Conservation (phyloP, 208 protist genomes). For the Plasmodiophora brassicae region DNA sequence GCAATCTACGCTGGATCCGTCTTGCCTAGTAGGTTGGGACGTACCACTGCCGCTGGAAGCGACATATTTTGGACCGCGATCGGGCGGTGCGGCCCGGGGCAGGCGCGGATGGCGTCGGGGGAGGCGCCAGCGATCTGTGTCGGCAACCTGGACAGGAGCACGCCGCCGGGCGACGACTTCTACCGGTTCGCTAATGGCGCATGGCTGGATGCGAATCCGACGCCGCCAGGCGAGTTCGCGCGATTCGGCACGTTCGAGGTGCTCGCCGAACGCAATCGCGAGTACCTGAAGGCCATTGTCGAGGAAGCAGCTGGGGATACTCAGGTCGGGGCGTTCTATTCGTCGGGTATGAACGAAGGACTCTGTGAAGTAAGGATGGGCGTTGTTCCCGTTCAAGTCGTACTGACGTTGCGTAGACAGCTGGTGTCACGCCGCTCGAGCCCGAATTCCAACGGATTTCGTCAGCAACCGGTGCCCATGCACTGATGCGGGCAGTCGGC, state of each 20-base stretch:
- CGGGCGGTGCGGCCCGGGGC: no score
- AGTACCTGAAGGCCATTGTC: background rate
- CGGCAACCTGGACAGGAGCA: no score
- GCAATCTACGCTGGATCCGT: no score
- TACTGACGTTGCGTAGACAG: background rate
- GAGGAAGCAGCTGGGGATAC: background rate
- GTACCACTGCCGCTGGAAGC: no score
- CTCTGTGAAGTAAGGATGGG: background rate
- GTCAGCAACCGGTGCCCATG: no score
- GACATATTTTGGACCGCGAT: no score
- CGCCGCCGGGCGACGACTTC: no score
- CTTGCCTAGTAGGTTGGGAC: no score
- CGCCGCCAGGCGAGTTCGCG: slow-evolving; percentile 4
- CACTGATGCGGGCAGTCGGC: background rate
- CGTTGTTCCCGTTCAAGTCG: background rate
- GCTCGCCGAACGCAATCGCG: background rate
- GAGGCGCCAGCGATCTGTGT: no score
- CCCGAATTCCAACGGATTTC: background rate
- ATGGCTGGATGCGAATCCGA: background rate
- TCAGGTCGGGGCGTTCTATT: background rate
- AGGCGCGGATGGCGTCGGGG: no score
- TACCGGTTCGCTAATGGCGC: background rate
- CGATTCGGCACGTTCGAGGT: background rate
- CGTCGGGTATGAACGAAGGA: background rate
- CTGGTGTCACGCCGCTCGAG: background rate